Percentiles rank a stretch among this genome's conserved stretches.
Evolutionary conservation across 169 alveolate genomes (phyloP).

Genomic region (Plasmodium sp.): DNA sequence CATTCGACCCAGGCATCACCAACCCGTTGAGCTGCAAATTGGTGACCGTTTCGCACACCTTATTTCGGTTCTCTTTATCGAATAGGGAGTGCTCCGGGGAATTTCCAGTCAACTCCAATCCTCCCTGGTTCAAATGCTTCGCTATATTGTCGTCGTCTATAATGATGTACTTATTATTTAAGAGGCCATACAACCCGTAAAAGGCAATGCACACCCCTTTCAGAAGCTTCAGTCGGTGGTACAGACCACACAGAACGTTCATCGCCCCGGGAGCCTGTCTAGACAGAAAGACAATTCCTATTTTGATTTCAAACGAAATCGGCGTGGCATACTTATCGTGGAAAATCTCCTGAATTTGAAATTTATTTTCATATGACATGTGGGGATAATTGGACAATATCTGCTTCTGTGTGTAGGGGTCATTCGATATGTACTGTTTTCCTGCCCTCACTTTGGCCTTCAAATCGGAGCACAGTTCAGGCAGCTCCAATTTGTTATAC

Average conservation of each 20-base stretch:
- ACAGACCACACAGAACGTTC: constrained; percentile 96
- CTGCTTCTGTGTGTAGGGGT: constrained; percentile 91
- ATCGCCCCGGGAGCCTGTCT: constrained; percentile 98
- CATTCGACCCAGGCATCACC: constrained; percentile 97
- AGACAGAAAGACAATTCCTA: constrained; percentile 95
- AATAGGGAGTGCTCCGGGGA: constrained; percentile 83
- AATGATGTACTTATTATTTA: constrained; percentile 90
- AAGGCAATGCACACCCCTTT: constrained; percentile 91
- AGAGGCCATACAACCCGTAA: constrained; percentile 92
- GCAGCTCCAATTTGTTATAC: constrained; percentile 76
- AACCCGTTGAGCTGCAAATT: constrained; percentile 93
- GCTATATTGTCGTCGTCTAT: constrained; percentile 91
- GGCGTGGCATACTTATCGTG: constrained; percentile 73
- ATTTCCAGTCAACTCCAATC: constrained; percentile 94
- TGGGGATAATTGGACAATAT: constrained; percentile 90
- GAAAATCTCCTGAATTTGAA: constrained; percentile 82
- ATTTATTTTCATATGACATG: constrained; percentile 76
- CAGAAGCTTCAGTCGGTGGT: constrained; percentile 87
- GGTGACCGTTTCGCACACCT: constrained; percentile 87
- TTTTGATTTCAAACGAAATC: constrained; percentile 73
- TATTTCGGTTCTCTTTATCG: constrained; percentile 76
- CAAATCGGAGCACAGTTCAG: constrained; percentile 78
- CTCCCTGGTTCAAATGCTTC: constrained; percentile 96
- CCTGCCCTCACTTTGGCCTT: constrained; percentile 77
- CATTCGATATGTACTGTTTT: constrained; percentile 84